Conservation (phyloP, 2,329 filamentous ascomycete species). For the Sordariomycetes sp. region DNA sequence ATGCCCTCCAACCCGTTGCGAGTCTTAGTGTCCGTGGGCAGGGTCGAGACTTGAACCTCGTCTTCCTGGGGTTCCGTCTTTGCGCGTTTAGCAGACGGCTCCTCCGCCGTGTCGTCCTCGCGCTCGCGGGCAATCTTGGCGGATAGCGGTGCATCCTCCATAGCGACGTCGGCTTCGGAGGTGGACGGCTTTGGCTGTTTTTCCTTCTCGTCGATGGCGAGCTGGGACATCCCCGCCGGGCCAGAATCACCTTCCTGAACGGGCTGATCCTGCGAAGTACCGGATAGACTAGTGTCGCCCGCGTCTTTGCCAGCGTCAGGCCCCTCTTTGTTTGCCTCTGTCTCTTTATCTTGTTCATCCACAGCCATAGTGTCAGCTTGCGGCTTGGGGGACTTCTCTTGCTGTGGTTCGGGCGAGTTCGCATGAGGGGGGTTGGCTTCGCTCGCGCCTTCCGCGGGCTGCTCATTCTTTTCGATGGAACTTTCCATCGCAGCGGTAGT, state of each 20-base stretch:
- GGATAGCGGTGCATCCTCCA: slow-evolving; percentile 40
- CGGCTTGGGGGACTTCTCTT: too few relatives aligned
- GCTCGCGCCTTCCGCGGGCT: slow-evolving; percentile 7
- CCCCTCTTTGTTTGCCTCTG: too few relatives aligned
- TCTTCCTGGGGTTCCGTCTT: slow-evolving; percentile 52
- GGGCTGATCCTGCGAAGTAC: not conserved
- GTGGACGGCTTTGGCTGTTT: not conserved
- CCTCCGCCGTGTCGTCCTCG: slow-evolving; percentile 57
- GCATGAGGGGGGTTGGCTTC: not conserved
- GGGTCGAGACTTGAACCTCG: slow-evolving; percentile 17
- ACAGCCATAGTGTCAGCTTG: slow-evolving; percentile 5
- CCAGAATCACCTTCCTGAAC: not conserved
- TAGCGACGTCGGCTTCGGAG: slow-evolving; percentile 29
- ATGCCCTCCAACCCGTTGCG: slow-evolving; percentile 18
- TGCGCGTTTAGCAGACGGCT: slow-evolving; percentile 70
- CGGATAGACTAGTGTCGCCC: not conserved
- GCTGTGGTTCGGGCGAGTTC: not conserved
- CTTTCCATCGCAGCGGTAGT: not conserved
- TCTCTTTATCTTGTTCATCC: slow-evolving; percentile 11
- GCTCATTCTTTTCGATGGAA: not conserved
- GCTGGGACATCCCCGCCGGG: slow-evolving; percentile 2
- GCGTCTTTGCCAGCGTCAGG: not conserved
- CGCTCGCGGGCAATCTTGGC: slow-evolving; percentile 63
- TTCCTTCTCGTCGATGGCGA: not conserved
- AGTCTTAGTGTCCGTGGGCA: slow-evolving; percentile 9